These are phyloP conservation scores for Pichia cactophila DNA, from an alignment of 1,139 yeast genomes.

Conservation along the genomic window DNA sequence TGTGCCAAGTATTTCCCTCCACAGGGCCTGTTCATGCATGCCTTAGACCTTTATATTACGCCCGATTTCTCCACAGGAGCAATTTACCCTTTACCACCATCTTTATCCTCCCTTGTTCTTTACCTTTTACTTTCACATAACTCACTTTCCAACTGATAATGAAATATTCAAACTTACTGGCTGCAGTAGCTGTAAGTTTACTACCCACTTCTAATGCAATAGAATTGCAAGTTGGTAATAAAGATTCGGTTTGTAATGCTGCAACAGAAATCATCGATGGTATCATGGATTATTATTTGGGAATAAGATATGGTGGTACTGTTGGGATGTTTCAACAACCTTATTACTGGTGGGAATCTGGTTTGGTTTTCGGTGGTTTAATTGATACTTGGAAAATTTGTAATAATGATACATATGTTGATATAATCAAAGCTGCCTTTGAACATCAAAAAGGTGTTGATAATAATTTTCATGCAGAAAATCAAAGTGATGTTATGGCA, in stretches of 20 bases:
- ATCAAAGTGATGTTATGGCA: conserved; percentile 90
- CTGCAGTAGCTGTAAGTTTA: background rate
- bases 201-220: conserved; percentile 3
- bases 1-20: background rate
- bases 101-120: background rate
- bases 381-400: conserved; percentile 70
- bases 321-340: conserved; percentile 81
- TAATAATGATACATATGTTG: conserved; percentile 63
- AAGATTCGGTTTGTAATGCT: conserved; percentile 34
- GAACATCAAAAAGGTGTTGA: conserved; percentile 70
- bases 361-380: conserved; percentile 90
- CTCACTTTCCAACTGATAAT: background rate
- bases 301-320: conserved; percentile 60
- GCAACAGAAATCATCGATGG: conserved; percentile 56
- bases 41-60: background rate
- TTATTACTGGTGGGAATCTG: conserved; percentile 98
- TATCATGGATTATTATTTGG: conserved; percentile 77
- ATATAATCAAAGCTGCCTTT: conserved; percentile 54
- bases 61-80: background rate
- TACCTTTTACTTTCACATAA: background rate
- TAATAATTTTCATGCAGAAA: conserved; percentile 72
- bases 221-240: conserved; percentile 22
- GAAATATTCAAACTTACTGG: background rate
- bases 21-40: no score
- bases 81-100: background rate